Percentiles rank a stretch among this genome's conserved stretches.
phyloP scores from a whole-genome alignment of 257 asterid genomes.

The Nicotiana paniculata region DNA sequence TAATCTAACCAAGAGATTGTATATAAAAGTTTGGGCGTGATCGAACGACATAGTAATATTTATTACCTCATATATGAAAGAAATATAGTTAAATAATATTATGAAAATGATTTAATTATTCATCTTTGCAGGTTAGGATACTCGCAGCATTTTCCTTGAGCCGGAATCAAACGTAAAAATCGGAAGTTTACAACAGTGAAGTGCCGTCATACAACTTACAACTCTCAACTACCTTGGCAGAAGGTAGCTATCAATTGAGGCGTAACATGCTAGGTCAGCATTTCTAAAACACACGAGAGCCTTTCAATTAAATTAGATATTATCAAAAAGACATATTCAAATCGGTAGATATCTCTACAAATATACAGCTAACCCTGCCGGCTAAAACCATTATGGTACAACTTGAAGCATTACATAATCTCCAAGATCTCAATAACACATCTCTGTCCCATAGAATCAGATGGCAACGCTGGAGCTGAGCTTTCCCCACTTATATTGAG shows the following conservation, averaged over 20 bases:
- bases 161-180: not conserved
- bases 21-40: no score
- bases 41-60: no score
- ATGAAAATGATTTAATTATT: no score
- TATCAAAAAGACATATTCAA: not conserved
- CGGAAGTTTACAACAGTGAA: not conserved
- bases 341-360: conserved; percentile 4
- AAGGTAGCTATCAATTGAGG: not conserved
- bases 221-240: not conserved
- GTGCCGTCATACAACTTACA: not conserved
- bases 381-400: not conserved
- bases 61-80: no score
- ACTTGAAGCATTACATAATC: not conserved
- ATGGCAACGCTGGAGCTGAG: not conserved
- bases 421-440: conserved; percentile 1
- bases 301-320: not conserved
- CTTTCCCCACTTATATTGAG: not conserved
- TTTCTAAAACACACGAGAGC: not conserved
- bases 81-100: no score
- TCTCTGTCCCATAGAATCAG: not conserved
- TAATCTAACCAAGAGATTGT: no score
- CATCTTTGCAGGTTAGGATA: no score
- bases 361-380: conserved; percentile 9
- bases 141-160: not conserved
- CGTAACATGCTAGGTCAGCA: not conserved